phyloP scores from a whole-genome alignment of 176 grass and related monocot species.

The Canna indica region DNA sequence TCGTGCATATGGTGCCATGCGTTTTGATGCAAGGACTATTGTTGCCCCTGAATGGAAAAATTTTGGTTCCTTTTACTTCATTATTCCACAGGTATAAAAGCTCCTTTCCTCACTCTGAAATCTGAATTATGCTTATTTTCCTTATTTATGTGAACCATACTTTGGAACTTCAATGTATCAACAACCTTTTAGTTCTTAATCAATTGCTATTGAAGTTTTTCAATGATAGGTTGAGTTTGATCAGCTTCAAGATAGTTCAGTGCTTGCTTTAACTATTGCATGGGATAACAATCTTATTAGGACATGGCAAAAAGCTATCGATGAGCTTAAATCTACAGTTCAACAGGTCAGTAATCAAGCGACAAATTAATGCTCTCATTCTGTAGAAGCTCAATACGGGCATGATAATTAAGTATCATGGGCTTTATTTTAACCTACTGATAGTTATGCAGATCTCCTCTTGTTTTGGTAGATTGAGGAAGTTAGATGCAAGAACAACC shows the following conservation, averaged over 20 bases:
- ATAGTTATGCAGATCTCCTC: constrained; percentile 58
- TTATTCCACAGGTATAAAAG: constrained; percentile 58
- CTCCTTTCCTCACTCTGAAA: neutral
- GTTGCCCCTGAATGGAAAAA: constrained; percentile 62
- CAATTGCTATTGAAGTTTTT: neutral
- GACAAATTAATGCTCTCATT: neutral
- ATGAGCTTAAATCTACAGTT: constrained; percentile 47
- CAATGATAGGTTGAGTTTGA: constrained; percentile 68
- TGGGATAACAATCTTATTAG: constrained; percentile 73
- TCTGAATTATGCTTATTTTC: neutral
- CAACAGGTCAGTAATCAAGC: constrained; percentile 29
- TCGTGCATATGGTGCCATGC: constrained; percentile 80
- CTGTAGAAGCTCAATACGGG: neutral
- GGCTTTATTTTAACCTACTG: constrained; percentile 1
- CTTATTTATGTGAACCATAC: neutral
- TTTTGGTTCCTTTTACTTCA: constrained; percentile 82
- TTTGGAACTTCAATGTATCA: neutral
- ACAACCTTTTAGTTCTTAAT: constrained; percentile 4
- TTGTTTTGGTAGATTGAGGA: constrained; percentile 34
- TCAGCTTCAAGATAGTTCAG: constrained; percentile 66
- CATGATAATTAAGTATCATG: neutral
- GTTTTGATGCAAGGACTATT: constrained; percentile 52
- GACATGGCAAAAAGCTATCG: constrained; percentile 52
- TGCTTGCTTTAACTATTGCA: constrained; percentile 56
- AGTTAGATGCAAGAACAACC: constrained; percentile 34